A percentile compares a stretch with the other conserved stretches of the same genome.
These are phyloP conservation scores for Exophiala aquamarina DNA, from an alignment of 2,329 filamentous ascomycete genomes.

Conservation along the genomic window DNA sequence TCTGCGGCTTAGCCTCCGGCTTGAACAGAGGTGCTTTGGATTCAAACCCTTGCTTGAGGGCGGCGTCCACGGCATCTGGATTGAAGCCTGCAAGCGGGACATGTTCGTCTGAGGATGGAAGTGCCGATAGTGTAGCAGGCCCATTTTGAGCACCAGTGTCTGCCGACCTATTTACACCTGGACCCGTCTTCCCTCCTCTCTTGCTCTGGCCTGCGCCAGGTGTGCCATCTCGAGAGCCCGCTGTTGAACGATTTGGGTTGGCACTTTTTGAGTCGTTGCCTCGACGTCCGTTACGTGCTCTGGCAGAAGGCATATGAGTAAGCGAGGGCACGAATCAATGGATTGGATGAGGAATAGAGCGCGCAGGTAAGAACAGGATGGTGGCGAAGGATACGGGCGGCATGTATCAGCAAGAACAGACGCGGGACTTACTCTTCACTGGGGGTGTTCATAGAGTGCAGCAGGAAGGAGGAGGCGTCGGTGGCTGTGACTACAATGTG, in stretches of 20 bases:
- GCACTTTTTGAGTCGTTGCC: slow-evolving; percentile 20
- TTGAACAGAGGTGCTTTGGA: slow-evolving; percentile 40
- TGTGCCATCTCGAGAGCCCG: slow-evolving; percentile 21
- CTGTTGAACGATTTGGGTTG: slow-evolving; percentile 19
- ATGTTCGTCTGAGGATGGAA: slow-evolving; percentile 36
- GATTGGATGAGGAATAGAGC: background rate
- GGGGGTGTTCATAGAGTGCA: slow-evolving; percentile 17
- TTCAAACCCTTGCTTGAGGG: slow-evolving; percentile 43
- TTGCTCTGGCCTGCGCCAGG: slow-evolving; percentile 12
- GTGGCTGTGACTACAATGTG: no score
- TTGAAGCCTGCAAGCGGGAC: slow-evolving; percentile 46
- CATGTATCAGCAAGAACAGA: slow-evolving; percentile 30
- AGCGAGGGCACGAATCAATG: background rate
- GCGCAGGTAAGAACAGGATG: slow-evolving; percentile 2
- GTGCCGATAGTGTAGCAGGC: slow-evolving; percentile 7
- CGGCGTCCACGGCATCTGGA: slow-evolving; percentile 40
- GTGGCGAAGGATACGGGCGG: slow-evolving; percentile 28
- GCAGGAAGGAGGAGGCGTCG: slow-evolving; percentile 7
- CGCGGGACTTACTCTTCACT: slow-evolving; percentile 32
- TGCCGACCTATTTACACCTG: slow-evolving; percentile 12
- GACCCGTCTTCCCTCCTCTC: slow-evolving; percentile 20
- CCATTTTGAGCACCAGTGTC: slow-evolving; percentile 17
- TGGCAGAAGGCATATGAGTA: slow-evolving; percentile 16
- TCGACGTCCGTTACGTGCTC: slow-evolving; percentile 19
- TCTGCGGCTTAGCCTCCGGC: slow-evolving; percentile 14